Evolutionary conservation across 169 alveolate species (phyloP).

Genomic region (Cryptosporidium bovis): DNA sequence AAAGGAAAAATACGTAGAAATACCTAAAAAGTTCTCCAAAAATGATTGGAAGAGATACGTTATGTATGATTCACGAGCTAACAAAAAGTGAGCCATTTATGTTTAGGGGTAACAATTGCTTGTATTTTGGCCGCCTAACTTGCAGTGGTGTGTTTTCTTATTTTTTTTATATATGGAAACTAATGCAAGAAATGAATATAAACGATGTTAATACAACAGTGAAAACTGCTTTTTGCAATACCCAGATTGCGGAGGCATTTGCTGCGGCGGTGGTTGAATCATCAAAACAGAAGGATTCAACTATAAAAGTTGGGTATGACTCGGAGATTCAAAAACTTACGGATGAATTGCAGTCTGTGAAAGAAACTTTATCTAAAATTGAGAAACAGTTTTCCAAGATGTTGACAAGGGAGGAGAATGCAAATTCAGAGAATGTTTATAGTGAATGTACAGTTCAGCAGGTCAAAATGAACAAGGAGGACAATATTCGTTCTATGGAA

Average conservation of each 20-base stretch:
- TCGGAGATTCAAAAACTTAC: constrained; percentile 24
- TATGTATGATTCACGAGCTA: constrained; percentile 12
- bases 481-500: constrained; percentile 4
- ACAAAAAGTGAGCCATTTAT: background rate
- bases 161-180: constrained; percentile 8
- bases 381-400: background rate
- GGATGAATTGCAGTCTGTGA: constrained; percentile 37
- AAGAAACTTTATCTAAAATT: background rate
- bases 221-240: constrained; percentile 64
- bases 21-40: constrained; percentile 24
- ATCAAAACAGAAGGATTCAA: constrained; percentile 29
- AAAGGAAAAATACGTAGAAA: constrained; percentile 6
- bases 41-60: constrained; percentile 30
- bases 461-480: background rate
- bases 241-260: constrained; percentile 67
- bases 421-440: background rate
- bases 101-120: background rate
- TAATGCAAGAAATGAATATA: constrained; percentile 16
- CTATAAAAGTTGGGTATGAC: constrained; percentile 15
- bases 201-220: constrained; percentile 58
- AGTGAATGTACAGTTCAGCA: background rate
- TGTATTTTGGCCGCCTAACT: too few relatives aligned
- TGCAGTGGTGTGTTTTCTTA: too few relatives aligned
- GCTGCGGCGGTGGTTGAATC: constrained; percentile 74
- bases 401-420: background rate